Conservation (phyloP, 108 stramenopile species). For the Cyclotella baltica region DNA sequence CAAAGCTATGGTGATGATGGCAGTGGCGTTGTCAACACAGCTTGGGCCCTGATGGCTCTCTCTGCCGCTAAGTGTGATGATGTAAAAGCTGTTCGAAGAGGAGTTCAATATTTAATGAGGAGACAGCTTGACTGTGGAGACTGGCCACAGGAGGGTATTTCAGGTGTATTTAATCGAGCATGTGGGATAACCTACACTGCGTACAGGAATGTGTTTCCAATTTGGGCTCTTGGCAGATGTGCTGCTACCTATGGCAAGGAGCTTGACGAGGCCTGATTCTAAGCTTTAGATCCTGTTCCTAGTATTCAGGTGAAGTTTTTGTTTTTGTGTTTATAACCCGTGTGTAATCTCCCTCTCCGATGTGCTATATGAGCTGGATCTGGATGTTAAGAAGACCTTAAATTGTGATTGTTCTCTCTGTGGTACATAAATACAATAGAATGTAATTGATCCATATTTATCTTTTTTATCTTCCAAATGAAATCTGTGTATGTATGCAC, state of each 20-base stretch:
- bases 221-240: slow-evolving; percentile 98
- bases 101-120: slow-evolving; percentile 82
- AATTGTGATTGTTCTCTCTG: no score
- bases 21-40: slow-evolving; percentile 96
- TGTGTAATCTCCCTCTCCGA: no score
- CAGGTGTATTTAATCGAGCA: slow-evolving; percentile 98
- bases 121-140: slow-evolving; percentile 94
- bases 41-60: slow-evolving; percentile 96
- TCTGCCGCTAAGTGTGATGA: slow-evolving; percentile 84
- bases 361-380: no score
- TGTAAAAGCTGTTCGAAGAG: slow-evolving; percentile 78
- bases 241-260: slow-evolving; percentile 66
- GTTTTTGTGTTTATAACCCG: no score
- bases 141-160: slow-evolving; percentile 99
- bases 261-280: slow-evolving; percentile 31
- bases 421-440: no score
- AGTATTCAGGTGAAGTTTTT: not conserved
- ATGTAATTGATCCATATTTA: no score
- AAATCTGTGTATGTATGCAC: no score
- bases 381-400: no score
- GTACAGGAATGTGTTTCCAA: slow-evolving; percentile 98
- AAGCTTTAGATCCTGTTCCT: not conserved
- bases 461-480: no score
- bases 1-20: slow-evolving; percentile 89
- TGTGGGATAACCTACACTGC: slow-evolving; percentile 99